Evolutionary conservation across 192 early-diverging fungal genomes (phyloP).

Genomic region (Podila verticillata): DNA sequence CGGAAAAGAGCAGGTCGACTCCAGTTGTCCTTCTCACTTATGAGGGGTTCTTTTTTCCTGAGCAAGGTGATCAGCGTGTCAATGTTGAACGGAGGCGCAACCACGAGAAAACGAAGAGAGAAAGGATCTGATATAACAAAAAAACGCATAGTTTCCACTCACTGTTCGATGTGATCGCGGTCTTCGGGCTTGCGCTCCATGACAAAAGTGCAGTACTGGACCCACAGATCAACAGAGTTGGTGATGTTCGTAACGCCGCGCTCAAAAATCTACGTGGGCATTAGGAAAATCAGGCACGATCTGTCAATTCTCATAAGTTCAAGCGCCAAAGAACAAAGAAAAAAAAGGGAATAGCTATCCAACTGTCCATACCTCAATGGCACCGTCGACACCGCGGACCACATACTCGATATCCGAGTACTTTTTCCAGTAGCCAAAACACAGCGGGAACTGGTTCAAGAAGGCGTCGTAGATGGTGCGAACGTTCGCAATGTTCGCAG

Average conservation of each 20-base stretch:
- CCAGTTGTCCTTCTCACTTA: too few relatives aligned
- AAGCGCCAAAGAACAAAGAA: not conserved
- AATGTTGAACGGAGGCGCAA: not conserved
- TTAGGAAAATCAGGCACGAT: not conserved
- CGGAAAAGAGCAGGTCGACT: too few relatives aligned
- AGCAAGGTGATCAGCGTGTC: not conserved
- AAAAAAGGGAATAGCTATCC: not conserved
- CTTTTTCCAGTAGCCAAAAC: conserved; percentile 86
- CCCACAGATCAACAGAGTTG: conserved; percentile 80
- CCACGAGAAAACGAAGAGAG: not conserved
- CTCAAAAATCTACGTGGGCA: conserved; percentile 68
- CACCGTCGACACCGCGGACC: conserved; percentile 64
- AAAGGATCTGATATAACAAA: conserved; percentile 22
- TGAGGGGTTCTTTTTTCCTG: not conserved
- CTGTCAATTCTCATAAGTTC: not conserved
- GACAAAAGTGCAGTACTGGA: conserved; percentile 73
- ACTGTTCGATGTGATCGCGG: conserved; percentile 66
- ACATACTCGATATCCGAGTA: conserved; percentile 71
- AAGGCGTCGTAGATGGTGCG: conserved; percentile 72
- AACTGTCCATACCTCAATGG: conserved; percentile 60
- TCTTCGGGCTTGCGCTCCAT: conserved; percentile 66
- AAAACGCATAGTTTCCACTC: conserved; percentile 51
- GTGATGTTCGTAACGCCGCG: conserved; percentile 72
- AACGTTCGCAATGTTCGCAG: conserved; percentile 58
- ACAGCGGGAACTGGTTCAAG: conserved; percentile 75